Evolutionary conservation across 2,329 filamentous ascomycete genomes (phyloP).

Genomic region (Penicillium sp.): DNA sequence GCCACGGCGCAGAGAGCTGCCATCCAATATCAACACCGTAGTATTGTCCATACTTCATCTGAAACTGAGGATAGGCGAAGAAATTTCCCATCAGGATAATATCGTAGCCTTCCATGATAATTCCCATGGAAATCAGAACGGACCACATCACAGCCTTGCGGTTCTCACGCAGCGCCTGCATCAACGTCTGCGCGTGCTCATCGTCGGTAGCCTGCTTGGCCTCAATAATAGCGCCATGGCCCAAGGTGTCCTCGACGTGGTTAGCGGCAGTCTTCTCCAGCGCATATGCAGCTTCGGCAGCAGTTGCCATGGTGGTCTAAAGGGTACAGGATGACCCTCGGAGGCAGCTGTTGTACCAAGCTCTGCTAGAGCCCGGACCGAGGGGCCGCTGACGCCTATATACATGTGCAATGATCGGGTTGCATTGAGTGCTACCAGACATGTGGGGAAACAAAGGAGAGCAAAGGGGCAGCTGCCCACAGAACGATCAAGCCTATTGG

Average conservation of each 20-base stretch:
- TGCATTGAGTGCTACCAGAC: conserved; percentile 5
- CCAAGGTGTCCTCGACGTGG: conserved; percentile 28
- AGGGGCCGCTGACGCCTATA: conserved; percentile 7
- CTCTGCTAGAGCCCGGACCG: background rate
- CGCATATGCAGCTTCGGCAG: conserved; percentile 16
- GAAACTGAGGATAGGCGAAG: conserved; percentile 47
- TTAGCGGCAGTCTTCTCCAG: conserved; percentile 26
- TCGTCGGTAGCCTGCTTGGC: conserved; percentile 23
- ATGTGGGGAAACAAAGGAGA: conserved; percentile 9
- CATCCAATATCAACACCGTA: conserved; percentile 13
- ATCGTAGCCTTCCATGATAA: conserved; percentile 55
- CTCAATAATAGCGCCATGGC: conserved; percentile 22
- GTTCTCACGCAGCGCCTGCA: conserved; percentile 20
- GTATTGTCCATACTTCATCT: conserved; percentile 36
- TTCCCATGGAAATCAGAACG: conserved; percentile 44
- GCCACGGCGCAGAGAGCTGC: conserved; percentile 56
- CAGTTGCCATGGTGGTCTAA: conserved; percentile 8
- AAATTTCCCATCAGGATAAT: conserved; percentile 50
- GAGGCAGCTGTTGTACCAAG: background rate
- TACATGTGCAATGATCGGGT: conserved; percentile 3
- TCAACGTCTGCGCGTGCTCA: conserved; percentile 20
- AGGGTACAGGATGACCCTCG: background rate
- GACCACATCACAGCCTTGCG: conserved; percentile 35
- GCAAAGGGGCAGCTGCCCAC: background rate
- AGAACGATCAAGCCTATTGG: background rate